Conservation (phyloP, 148 eudicot species). For the Rheum nobile region DNA sequence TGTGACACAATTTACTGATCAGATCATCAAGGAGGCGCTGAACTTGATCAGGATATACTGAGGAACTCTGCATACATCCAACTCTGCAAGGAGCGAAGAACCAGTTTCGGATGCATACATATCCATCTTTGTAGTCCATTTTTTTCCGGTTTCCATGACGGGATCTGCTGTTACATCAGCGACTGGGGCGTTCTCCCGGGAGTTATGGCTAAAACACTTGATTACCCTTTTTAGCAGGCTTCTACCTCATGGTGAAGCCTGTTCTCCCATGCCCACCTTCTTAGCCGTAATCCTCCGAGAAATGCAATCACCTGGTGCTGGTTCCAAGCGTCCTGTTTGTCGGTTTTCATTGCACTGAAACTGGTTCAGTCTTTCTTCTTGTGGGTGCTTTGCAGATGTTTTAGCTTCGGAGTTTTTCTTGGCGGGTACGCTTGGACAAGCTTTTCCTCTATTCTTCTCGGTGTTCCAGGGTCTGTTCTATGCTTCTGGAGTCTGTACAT, state of each 20-base stretch:
- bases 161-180: constrained; percentile 17
- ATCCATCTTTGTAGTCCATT: constrained; percentile 1
- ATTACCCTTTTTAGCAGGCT: constrained; percentile 45
- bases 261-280: constrained; percentile 26
- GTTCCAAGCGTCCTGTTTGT: constrained; percentile 1
- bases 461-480: not conserved
- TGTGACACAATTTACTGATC: constrained; percentile 62
- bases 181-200: constrained; percentile 34
- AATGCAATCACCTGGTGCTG: constrained; percentile 19
- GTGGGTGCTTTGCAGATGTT: not conserved
- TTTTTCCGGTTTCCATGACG: constrained; percentile 19
- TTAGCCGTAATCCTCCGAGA: constrained; percentile 18
- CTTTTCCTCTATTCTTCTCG: not conserved
- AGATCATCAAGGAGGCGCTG: not conserved
- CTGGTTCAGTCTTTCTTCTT: not conserved
- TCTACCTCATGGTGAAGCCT: constrained; percentile 20
- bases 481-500: not conserved
- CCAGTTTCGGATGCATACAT: not conserved
- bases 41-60: not conserved
- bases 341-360: not conserved
- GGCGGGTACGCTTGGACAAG: not conserved
- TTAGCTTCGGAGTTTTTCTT: not conserved
- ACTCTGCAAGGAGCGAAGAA: not conserved
- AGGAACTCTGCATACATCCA: not conserved
- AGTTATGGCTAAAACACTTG: constrained; percentile 19